Percentiles rank a stretch among this genome's conserved stretches.
These are phyloP conservation scores for Agastache rugosa DNA, from an alignment of 257 asterid genomes.

Conservation along the genomic window DNA sequence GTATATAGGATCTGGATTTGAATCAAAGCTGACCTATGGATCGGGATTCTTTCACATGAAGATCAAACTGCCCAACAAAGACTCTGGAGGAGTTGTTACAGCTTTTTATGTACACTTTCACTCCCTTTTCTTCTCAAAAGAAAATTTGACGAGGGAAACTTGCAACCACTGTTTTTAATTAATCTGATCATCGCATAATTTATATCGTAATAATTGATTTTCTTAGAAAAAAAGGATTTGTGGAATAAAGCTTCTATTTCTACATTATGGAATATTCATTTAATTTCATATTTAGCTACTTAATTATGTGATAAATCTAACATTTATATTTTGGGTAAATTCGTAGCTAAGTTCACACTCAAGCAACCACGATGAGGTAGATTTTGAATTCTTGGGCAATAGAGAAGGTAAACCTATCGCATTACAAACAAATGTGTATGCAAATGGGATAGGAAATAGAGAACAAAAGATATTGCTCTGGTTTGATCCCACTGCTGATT, in stretches of 20 bases:
- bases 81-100: slow-evolving; percentile 75
- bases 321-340: neutral
- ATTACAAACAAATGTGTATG: slow-evolving; percentile 67
- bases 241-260: too few relatives aligned
- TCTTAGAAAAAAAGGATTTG: too few relatives aligned
- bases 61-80: slow-evolving; percentile 57
- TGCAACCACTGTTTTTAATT: too few relatives aligned
- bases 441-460: slow-evolving; percentile 58
- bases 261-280: too few relatives aligned
- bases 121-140: neutral
- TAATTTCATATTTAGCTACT: too few relatives aligned
- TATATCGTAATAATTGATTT: too few relatives aligned
- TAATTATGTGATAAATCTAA: too few relatives aligned
- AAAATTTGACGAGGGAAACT: too few relatives aligned
- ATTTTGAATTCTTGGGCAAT: slow-evolving; percentile 77
- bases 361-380: slow-evolving; percentile 62
- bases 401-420: slow-evolving; percentile 59
- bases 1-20: slow-evolving; percentile 71
- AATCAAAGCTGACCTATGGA: slow-evolving; percentile 58
- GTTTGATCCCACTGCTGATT: slow-evolving; percentile 80
- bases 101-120: slow-evolving; percentile 59
- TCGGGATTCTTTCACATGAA: slow-evolving; percentile 72
- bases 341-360: slow-evolving; percentile 59
- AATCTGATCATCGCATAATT: too few relatives aligned
- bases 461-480: slow-evolving; percentile 65